Conservation (phyloP, 306 rosid genomes). For the Glycine latifolia region DNA sequence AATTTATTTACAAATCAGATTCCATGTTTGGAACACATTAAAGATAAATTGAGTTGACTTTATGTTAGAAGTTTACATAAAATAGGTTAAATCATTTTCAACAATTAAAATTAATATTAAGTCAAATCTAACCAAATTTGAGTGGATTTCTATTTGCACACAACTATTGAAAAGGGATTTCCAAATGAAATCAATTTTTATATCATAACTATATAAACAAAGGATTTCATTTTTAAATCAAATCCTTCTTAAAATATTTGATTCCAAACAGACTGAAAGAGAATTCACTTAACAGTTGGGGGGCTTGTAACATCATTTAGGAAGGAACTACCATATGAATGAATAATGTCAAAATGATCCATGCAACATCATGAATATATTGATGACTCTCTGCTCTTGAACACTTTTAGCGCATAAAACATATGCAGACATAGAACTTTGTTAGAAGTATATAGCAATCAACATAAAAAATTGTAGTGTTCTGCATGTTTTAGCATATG, state of each 20-base stretch:
- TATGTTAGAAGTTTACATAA: constrained; percentile 4
- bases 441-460: background rate
- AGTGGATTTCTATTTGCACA: background rate
- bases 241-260: background rate
- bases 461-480: background rate
- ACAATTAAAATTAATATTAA: background rate
- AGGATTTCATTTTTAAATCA: constrained; percentile 19
- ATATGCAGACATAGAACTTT: background rate
- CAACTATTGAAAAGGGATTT: background rate
- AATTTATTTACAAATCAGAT: no score
- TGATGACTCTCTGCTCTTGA: background rate
- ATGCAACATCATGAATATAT: constrained; percentile 4
- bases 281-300: constrained; percentile 11
- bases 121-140: constrained; percentile 10
- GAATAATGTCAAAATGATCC: constrained; percentile 7
- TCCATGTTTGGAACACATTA: no score
- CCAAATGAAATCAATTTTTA: background rate
- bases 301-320: constrained; percentile 16
- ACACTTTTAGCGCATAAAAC: background rate
- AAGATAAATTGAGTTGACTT: background rate
- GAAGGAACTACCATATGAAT: constrained; percentile 20
- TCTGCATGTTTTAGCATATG: background rate
- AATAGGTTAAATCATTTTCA: background rate
- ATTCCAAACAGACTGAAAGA: background rate
- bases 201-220: background rate